phyloP scores from a whole-genome alignment of 106 monocot genomes.

The Dactylorhiza incarnata region DNA sequence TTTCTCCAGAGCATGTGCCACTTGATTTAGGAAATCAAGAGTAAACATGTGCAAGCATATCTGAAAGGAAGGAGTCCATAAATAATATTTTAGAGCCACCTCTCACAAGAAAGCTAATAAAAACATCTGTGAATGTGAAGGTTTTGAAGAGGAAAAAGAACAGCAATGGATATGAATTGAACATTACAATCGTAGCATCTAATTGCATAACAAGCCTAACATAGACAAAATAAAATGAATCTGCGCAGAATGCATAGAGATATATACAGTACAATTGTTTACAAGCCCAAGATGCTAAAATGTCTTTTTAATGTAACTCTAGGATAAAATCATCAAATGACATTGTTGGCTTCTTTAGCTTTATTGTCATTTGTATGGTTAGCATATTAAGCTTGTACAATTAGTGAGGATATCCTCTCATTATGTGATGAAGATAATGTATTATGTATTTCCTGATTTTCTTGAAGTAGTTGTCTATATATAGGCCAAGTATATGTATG shows the following conservation, averaged over 20 bases:
- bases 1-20: constrained; percentile 90
- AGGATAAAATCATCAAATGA: no score
- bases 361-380: no score
- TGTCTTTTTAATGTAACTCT: no score
- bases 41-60: constrained; percentile 96
- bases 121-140: not conserved
- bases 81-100: constrained; percentile 2
- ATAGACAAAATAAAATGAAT: not conserved
- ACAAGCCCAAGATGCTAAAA: not conserved
- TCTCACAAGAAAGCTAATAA: not conserved
- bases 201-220: not conserved
- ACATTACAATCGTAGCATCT: not conserved
- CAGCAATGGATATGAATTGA: not conserved
- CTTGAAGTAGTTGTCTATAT: no score
- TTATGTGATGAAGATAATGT: no score
- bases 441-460: no score
- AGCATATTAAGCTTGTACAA: no score
- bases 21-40: constrained; percentile 92
- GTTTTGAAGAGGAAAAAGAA: not conserved
- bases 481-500: no score
- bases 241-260: not conserved
- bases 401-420: no score
- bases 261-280: not conserved
- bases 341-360: no score
- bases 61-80: constrained; percentile 32